Percentiles rank a stretch among this genome's conserved stretches.
These are phyloP conservation scores for Blastocystis sp. DNA, from an alignment of 352 stramenopile genomes.

Conservation along the genomic window DNA sequence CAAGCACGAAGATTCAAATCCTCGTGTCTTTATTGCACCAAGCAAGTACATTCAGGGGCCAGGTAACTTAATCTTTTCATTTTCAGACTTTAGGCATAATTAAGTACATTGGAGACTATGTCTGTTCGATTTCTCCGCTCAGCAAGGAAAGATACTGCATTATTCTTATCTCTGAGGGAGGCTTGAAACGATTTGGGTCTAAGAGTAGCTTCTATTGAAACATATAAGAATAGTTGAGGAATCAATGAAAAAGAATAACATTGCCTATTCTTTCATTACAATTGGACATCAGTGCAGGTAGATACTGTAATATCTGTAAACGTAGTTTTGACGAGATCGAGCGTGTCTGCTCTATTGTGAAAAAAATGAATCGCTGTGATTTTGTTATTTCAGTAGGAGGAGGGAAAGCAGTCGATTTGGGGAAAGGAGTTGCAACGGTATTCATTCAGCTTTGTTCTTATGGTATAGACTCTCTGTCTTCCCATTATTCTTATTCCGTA, in stretches of 20 bases:
- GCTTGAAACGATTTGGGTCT: constrained; percentile 6
- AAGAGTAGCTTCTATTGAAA: not conserved
- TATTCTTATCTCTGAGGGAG: constrained; percentile 48
- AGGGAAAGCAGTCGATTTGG: constrained; percentile 50
- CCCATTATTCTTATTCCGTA: constrained; percentile 26
- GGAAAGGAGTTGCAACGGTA: constrained; percentile 54
- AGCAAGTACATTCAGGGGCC: constrained; percentile 62
- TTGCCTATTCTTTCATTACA: constrained; percentile 29
- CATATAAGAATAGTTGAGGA: constrained; percentile 2
- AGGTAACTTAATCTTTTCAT: not conserved
- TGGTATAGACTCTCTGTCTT: not conserved
- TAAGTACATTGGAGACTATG: constrained; percentile 42
- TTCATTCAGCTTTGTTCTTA: not conserved
- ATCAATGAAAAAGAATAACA: constrained; percentile 7
- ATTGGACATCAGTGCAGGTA: constrained; percentile 61
- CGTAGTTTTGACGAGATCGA: constrained; percentile 53
- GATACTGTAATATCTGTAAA: not conserved
- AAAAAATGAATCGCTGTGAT: constrained; percentile 39
- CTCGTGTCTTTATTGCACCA: constrained; percentile 53
- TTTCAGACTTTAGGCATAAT: not conserved
- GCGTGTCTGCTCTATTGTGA: not conserved
- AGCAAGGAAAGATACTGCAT: constrained; percentile 41
- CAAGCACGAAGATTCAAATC: constrained; percentile 48
- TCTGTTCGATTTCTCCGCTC: constrained; percentile 54
- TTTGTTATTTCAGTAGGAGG: constrained; percentile 52